Evolutionary conservation across 2,329 filamentous ascomycete species (phyloP), one percentile per base, ranked within the genome.

Genomic region (Tolypocladium pustulatum): DNA sequence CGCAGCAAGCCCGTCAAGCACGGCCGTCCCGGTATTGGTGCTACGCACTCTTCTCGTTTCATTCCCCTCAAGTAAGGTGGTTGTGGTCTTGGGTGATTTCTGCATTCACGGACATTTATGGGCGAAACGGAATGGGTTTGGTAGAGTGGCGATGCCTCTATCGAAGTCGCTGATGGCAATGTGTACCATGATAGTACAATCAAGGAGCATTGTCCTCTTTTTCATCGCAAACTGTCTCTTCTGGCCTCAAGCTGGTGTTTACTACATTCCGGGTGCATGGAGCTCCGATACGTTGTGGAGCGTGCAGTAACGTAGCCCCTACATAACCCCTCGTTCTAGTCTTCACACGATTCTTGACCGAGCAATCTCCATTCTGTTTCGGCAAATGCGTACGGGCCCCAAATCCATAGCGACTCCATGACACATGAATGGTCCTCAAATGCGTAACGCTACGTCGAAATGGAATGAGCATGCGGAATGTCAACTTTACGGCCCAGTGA

Each of bases 11-110:
- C 94, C 75, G 94, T 99, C 88, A 99, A 97, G 90, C 94, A 99
- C 89, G 94, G 94, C 87, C 86, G 94, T 81, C 94, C 94, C 75
- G 94, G 94, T 97, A 99, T 99, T 76, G 94, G 94, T 95, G 94
- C 94, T 75, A 99, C 94, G 72, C 92, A 99, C 90, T 97, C 93
- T 84, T 99, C 94, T 80, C 91, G 94, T 88, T 99, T 99, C 89
- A 99, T 99, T 85, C 94, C 94, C 80, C 89, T 99, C 80, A 99
- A 99, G 86, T 97, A 97, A 86, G 81, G 94, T 84, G 81, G 73
- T 71, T 74, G 72, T 72, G 73, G 75, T 75, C 72, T 73, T 72
- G 62, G 75, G 77, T 76, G 76, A 76, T 79, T 77, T 75, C 75
- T 80, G 78, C 78, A 81, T 82, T 81, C 77, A 81, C 75, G 79